Evolutionary conservation across 2,329 filamentous ascomycete genomes (phyloP), one percentile per base, ranked within the genome.

Genomic region (Talaromyces piceae): DNA sequence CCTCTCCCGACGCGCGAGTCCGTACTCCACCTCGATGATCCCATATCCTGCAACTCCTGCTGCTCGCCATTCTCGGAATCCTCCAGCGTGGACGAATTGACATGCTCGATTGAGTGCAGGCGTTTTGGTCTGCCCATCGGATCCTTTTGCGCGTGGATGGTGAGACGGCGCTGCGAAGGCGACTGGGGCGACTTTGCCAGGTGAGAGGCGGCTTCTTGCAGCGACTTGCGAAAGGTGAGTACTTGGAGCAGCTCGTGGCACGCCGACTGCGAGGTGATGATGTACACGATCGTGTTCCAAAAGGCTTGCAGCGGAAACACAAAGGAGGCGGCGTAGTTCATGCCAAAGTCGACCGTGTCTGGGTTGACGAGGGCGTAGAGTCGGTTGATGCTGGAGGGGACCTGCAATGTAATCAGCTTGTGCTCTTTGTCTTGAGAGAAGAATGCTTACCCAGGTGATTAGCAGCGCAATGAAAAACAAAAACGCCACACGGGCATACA

Each of bases 231-330:
- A 16, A 45, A 37, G 20, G 45, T 45, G 20, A 28, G 23, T 11
- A 16, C 9, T 18, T 23, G 12, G n/a, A 44, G 12, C 5, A 56
- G 44, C 5, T 45, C 28, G 20, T 47, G 44, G 39, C 46, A 54
- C n/a, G 54, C 54, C 3, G 46, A 27, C 31, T 54, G 54, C 3
- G 83, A 86, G 0, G 83, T 88, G n/a, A 79, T 74, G 12, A 81
- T 70, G 67, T 91, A 91, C 58, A 91, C 87, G 53, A 85, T 64
- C 6, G 81, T 77, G 64, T 91, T 91, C 86, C 87, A 91, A 60
- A 88, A 86, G 0, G 87, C 87, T 64, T 91, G 87, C 0, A 88
- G 75, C 0, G 87, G 87, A 4, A 91, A 74, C 1, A 90, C 86
- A 28, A 87, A 76, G 0, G 85, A 81, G 26, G 83, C 82, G 59